phyloP scores from a whole-genome alignment of 768 basidiomycete species.

The Tremella mesenterica region DNA sequence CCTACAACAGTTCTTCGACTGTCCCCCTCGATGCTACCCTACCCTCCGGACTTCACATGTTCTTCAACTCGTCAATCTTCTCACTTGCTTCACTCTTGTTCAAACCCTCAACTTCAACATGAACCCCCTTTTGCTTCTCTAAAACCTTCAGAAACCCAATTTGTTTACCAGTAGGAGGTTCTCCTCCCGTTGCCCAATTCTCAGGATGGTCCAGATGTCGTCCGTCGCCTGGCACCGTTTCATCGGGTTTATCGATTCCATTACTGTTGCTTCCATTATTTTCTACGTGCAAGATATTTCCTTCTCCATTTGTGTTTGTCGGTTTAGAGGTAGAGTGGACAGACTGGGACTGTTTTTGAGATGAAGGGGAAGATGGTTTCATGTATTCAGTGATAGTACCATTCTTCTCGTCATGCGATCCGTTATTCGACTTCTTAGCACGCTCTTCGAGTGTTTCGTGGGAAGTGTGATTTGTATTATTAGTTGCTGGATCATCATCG shows the following conservation, averaged over 20 bases:
- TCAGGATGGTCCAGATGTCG: constrained; percentile 42
- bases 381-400: too few species aligned
- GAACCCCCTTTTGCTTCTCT: constrained; percentile 39
- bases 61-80: constrained; percentile 41
- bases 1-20: background rate
- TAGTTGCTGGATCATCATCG: too few species aligned
- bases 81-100: constrained; percentile 42
- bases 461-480: too few species aligned
- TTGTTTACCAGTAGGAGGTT: constrained; percentile 44
- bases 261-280: too few species aligned
- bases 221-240: constrained; percentile 17
- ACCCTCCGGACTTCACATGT: background rate
- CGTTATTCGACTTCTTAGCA: too few species aligned
- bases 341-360: too few species aligned
- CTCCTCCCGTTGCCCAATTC: constrained; percentile 42
- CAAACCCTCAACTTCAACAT: constrained; percentile 13
- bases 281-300: too few species aligned
- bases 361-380: too few species aligned
- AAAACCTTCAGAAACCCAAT: constrained; percentile 41
- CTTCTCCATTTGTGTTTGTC: too few species aligned
- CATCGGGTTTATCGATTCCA: background rate
- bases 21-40: background rate
- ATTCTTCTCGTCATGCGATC: too few species aligned
- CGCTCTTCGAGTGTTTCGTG: too few species aligned
- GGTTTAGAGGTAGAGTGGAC: background rate